Evolutionary conservation across 345 rosid species (phyloP).

Genomic region (Ricinus communis): DNA sequence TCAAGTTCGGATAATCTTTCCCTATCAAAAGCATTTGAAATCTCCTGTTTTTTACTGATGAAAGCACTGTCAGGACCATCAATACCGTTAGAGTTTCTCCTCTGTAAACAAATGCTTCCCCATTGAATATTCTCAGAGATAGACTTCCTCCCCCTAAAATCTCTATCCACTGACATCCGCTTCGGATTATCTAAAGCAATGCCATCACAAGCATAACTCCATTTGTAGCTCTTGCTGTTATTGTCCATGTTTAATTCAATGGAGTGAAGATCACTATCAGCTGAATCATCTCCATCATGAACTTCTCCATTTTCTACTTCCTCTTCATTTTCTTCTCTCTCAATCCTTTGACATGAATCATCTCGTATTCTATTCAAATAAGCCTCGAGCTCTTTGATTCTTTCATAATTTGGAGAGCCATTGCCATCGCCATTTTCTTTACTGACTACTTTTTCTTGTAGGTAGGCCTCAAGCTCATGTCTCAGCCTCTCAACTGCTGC

Average conservation of each 20-base stretch:
- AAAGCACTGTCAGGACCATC: conserved; percentile 24
- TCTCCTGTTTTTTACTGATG: conserved; percentile 37
- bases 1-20: conserved; percentile 34
- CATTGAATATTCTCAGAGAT: conserved; percentile 58
- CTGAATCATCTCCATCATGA: conserved; percentile 55
- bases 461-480: conserved; percentile 60
- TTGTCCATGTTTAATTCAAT: conserved; percentile 89
- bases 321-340: conserved; percentile 18
- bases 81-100: conserved; percentile 30
- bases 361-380: conserved; percentile 37
- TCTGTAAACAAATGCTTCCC: conserved; percentile 52
- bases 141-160: conserved; percentile 46
- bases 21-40: conserved; percentile 30
- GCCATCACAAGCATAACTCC: conserved; percentile 69
- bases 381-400: conserved; percentile 60
- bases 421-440: conserved; percentile 31
- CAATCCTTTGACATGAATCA: conserved; percentile 23
- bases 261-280: conserved; percentile 85
- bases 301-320: conserved; percentile 35
- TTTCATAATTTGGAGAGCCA: conserved; percentile 39
- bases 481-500: conserved; percentile 67
- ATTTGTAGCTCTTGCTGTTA: conserved; percentile 57
- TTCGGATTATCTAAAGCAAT: conserved; percentile 31
- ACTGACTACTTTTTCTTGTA: conserved; percentile 33
- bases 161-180: conserved; percentile 41